phyloP scores from a whole-genome alignment of 441 rosid species.

The Pelargonium cotyledonis region DNA sequence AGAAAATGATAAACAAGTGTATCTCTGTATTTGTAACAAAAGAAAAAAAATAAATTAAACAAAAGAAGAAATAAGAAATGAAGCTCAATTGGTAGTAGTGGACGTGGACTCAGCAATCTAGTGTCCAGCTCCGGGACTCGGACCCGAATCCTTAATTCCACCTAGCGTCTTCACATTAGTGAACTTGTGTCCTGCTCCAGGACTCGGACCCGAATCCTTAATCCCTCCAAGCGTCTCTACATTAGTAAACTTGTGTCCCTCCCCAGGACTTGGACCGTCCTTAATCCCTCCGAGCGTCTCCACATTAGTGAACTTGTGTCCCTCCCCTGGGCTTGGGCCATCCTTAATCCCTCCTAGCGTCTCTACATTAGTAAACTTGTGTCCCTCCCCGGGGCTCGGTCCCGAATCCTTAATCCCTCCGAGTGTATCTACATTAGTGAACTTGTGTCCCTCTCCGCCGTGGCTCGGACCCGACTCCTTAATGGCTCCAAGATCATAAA shows the following conservation, averaged over 20 bases:
- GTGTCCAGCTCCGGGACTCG: slow-evolving; percentile 25
- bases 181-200: slow-evolving; percentile 15
- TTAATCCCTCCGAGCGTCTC: slow-evolving; percentile 29
- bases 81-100: neutral
- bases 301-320: slow-evolving; percentile 26
- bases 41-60: neutral
- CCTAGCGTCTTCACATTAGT: neutral
- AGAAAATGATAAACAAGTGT: no score
- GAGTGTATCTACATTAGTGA: neutral
- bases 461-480: slow-evolving; percentile 19
- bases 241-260: slow-evolving; percentile 31
- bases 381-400: slow-evolving; percentile 51
- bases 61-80: neutral
- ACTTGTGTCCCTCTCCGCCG: slow-evolving; percentile 13
- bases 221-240: slow-evolving; percentile 25
- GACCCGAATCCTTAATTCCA: slow-evolving; percentile 14
- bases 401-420: slow-evolving; percentile 43
- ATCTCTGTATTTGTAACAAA: no score
- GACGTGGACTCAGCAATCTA: neutral
- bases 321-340: slow-evolving; percentile 38
- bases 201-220: slow-evolving; percentile 35
- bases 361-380: slow-evolving; percentile 17
- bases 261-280: slow-evolving; percentile 35
- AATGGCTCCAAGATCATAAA: slow-evolving; percentile 35
- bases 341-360: slow-evolving; percentile 32